A percentile compares a stretch with the other conserved stretches of the same genome.
These are phyloP conservation scores for Colletotrichum caudatum DNA, from an alignment of 2,329 filamentous ascomycete genomes.

Conservation along the genomic window DNA sequence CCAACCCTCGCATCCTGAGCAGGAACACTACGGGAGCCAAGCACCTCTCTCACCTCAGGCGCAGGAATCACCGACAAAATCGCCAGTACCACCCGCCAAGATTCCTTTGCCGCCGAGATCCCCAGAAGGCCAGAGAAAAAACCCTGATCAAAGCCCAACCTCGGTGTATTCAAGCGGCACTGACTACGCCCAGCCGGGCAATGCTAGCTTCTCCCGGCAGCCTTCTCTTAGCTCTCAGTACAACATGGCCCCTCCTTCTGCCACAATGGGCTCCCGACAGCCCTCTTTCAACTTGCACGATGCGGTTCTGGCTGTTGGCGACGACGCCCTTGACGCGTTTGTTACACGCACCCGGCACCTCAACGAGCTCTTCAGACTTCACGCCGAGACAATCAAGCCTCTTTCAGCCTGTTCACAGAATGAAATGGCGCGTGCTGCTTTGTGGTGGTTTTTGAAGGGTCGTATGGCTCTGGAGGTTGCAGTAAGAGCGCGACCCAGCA, in stretches of 20 bases:
- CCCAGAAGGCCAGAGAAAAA: constrained; percentile 43
- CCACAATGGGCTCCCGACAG: constrained; percentile 46
- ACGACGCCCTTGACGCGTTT: constrained; percentile 78
- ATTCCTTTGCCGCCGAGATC: constrained; percentile 43
- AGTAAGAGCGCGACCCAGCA: constrained; percentile 73
- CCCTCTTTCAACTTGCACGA: constrained; percentile 58
- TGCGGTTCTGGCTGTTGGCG: constrained; percentile 60
- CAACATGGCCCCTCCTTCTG: constrained; percentile 45
- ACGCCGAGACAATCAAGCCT: constrained; percentile 79
- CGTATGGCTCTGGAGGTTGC: constrained; percentile 79
- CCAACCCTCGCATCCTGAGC: constrained; percentile 48
- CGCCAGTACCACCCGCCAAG: constrained; percentile 39
- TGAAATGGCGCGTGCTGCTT: constrained; percentile 77
- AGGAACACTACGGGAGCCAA: constrained; percentile 43
- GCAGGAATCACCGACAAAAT: constrained; percentile 36
- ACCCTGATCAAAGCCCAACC: constrained; percentile 57
- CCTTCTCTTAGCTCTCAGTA: constrained; percentile 38
- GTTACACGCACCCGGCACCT: constrained; percentile 78
- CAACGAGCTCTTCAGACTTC: constrained; percentile 79
- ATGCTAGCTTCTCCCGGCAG: constrained; percentile 39
- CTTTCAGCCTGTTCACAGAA: constrained; percentile 71
- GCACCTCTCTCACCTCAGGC: constrained; percentile 48
- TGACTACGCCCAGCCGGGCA: constrained; percentile 32
- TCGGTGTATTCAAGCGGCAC: constrained; percentile 45
- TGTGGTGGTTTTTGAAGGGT: constrained; percentile 93